phyloP scores from a whole-genome alignment of 2,329 filamentous ascomycete species.

The Trichophyton benhamiae region DNA sequence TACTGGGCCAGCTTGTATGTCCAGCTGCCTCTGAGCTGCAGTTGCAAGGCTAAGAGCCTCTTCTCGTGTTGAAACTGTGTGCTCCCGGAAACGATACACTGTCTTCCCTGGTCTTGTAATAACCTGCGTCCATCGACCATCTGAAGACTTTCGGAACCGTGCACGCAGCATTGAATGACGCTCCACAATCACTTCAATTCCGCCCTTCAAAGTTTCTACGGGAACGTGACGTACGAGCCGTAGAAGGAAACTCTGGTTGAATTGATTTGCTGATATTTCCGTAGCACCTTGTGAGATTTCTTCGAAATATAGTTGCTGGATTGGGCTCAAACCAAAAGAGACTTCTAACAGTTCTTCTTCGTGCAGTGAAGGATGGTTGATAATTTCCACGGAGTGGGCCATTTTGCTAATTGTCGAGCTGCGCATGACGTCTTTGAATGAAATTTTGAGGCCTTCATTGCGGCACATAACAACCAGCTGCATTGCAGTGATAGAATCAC shows the following conservation, averaged over 20 bases:
- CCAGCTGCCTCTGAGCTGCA: slow-evolving; percentile 20
- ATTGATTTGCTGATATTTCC: slow-evolving; percentile 12
- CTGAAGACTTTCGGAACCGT: background rate
- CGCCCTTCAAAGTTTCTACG: slow-evolving; percentile 18
- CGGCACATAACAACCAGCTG: background rate
- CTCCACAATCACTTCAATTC: slow-evolving; percentile 8
- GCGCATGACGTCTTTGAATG: slow-evolving; percentile 6
- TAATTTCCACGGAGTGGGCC: background rate
- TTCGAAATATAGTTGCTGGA: slow-evolving; percentile 14
- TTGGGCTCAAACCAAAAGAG: slow-evolving; percentile 12
- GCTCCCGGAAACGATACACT: background rate
- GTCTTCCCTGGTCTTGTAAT: slow-evolving; percentile 2
- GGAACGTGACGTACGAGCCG: slow-evolving; percentile 13
- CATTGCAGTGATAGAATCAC: slow-evolving; percentile 31
- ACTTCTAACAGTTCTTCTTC: slow-evolving; percentile 12
- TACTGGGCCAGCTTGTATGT: slow-evolving; percentile 20
- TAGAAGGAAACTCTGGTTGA: slow-evolving; percentile 15
- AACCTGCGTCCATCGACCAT: slow-evolving; percentile 12
- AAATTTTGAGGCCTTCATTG: background rate
- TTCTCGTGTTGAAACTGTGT: slow-evolving; percentile 3
- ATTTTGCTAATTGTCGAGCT: background rate
- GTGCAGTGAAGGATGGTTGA: background rate
- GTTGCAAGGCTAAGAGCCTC: slow-evolving; percentile 12
- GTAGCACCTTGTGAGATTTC: slow-evolving; percentile 7
- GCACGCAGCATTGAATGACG: slow-evolving; percentile 5